phyloP scores from a whole-genome alignment of 495 filamentous ascomycete genomes.

The Neurospora intermedia region DNA sequence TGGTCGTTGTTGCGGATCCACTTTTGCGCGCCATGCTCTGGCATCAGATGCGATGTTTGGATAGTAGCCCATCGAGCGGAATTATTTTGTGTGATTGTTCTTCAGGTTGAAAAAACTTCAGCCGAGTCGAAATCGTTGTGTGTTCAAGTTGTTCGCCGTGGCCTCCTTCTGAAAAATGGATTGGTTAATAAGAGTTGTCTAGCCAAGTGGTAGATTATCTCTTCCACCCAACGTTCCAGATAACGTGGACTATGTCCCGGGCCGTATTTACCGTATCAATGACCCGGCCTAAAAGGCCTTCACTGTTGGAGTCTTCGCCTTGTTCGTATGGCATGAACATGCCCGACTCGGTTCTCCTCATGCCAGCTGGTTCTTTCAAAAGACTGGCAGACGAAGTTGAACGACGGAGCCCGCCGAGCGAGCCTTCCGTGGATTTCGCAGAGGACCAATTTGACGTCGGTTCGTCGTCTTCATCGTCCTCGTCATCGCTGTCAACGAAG shows the following conservation, averaged over 20 bases:
- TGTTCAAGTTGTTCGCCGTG: slow-evolving; percentile 7
- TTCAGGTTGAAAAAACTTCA: slow-evolving; percentile 11
- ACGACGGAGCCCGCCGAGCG: slow-evolving; percentile 19
- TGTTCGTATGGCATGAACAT: slow-evolving; percentile 82
- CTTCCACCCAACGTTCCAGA: slow-evolving; percentile 97
- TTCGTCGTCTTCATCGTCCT: slow-evolving; percentile 46
- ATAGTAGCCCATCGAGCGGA: neutral
- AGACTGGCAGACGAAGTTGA: slow-evolving; percentile 26
- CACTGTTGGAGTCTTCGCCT: slow-evolving; percentile 47
- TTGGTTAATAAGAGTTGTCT: slow-evolving; percentile 27
- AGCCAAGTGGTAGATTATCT: slow-evolving; percentile 35
- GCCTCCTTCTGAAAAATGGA: slow-evolving; percentile 25
- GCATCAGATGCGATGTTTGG: slow-evolving; percentile 1
- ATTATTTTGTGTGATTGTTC: slow-evolving; percentile 17
- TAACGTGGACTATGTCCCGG: slow-evolving; percentile 88
- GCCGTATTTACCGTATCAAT: slow-evolving; percentile 95
- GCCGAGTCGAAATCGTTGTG: slow-evolving; percentile 20
- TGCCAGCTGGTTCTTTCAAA: slow-evolving; percentile 36
- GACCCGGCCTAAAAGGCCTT: slow-evolving; percentile 63
- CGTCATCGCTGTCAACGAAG: slow-evolving; percentile 40
- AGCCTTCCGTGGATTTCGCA: slow-evolving; percentile 5
- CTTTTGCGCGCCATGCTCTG: neutral
- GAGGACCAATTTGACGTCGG: slow-evolving; percentile 24
- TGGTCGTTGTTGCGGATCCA: neutral
- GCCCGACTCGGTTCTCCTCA: slow-evolving; percentile 64